A percentile compares a stretch with the other conserved stretches of the same genome.
These are phyloP conservation scores for Galeopsis tetrahit DNA, from an alignment of 257 asterid species.

Conservation along the genomic window DNA sequence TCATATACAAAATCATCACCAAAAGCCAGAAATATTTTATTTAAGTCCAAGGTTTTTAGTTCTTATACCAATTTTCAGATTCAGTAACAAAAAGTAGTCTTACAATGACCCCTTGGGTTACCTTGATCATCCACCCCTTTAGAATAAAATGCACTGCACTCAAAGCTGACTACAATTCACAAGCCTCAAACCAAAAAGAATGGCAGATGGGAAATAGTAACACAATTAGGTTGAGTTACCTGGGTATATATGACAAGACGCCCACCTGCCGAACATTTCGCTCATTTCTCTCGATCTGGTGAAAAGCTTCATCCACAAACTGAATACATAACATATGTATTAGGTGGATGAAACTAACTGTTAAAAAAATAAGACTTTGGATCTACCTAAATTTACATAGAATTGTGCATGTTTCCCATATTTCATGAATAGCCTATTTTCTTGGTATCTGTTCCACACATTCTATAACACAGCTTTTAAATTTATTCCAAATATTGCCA, in stretches of 20 bases:
- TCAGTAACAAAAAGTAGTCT: constrained; percentile 18
- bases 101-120: constrained; percentile 13
- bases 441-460: constrained; percentile 14
- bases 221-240: constrained; percentile 48
- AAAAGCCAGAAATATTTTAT: background rate
- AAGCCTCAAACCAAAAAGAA: constrained; percentile 30
- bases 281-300: constrained; percentile 94
- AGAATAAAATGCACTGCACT: background rate
- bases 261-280: constrained; percentile 89
- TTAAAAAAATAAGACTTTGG: background rate
- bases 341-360: constrained; percentile 32
- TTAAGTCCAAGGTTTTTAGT: constrained; percentile 4
- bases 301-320: constrained; percentile 99
- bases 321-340: constrained; percentile 43
- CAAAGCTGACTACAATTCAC: constrained; percentile 13
- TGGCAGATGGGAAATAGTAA: constrained; percentile 12
- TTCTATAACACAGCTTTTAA: background rate
- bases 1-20: constrained; percentile 1
- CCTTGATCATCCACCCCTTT: background rate
- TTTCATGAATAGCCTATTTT: constrained; percentile 3
- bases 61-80: background rate
- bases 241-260: constrained; percentile 81
- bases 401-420: constrained; percentile 13
- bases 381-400: constrained; percentile 4
- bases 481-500: constrained; percentile 4